Conservation (phyloP, 2,329 filamentous ascomycete genomes). For the Cordyceps tenuipes region DNA sequence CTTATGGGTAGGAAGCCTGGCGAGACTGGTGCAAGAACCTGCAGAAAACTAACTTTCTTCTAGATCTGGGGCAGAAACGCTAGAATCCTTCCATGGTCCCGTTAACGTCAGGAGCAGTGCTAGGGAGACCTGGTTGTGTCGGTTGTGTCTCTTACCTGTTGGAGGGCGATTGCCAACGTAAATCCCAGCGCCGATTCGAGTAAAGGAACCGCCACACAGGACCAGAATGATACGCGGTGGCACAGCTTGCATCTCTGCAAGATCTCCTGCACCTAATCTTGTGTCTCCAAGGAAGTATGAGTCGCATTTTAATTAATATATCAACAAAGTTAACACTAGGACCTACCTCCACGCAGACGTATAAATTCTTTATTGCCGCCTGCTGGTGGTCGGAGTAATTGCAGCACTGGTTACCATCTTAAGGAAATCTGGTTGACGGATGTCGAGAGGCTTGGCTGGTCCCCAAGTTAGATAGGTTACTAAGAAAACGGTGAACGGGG, state of each 20-base stretch:
- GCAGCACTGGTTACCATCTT: not conserved
- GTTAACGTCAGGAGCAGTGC: not conserved
- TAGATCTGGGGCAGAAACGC: conserved; percentile 12
- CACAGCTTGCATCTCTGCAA: not conserved
- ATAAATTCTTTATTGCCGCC: no score
- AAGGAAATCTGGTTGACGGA: not conserved
- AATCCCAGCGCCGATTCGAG: no score
- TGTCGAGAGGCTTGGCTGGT: not conserved
- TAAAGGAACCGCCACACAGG: no score
- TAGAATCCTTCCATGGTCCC: not conserved
- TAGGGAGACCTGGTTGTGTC: no score
- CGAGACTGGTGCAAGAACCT: not conserved
- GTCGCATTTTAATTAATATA: no score
- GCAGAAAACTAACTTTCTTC: conserved; percentile 6
- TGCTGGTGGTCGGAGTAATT: no score
- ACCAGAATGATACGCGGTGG: no score
- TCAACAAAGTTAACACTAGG: no score
- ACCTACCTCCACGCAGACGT: no score
- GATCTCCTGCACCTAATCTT: not conserved
- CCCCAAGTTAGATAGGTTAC: no score
- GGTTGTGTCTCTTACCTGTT: not conserved
- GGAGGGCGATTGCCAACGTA: no score
- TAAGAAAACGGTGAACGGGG: not conserved
- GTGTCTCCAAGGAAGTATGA: not conserved
- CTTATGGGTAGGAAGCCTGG: not conserved